phyloP scores from a whole-genome alignment of 2,329 filamentous ascomycete species.

The Ophiocordyceps sinensis region DNA sequence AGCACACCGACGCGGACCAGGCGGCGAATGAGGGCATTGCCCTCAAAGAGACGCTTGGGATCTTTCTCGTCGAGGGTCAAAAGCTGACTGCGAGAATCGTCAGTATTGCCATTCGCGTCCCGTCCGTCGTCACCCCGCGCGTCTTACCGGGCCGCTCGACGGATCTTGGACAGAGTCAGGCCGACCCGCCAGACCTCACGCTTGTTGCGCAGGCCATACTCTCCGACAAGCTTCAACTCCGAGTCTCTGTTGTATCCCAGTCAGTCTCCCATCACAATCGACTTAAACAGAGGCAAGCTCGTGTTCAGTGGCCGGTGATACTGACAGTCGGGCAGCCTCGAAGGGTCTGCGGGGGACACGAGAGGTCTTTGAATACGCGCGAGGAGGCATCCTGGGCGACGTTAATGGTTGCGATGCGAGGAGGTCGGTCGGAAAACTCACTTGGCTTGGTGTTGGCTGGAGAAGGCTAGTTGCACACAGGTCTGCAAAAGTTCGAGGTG shows the following conservation, averaged over 20 bases:
- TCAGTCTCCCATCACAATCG: slow-evolving; percentile 67
- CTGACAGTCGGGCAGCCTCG: slow-evolving; percentile 99
- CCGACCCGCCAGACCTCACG: slow-evolving; percentile 99
- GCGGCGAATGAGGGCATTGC: slow-evolving; percentile 99
- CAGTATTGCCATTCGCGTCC: slow-evolving; percentile 7
- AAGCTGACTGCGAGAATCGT: slow-evolving; percentile 60
- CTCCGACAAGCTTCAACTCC: slow-evolving; percentile 98
- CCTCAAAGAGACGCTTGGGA: slow-evolving; percentile 99
- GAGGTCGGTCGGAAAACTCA: slow-evolving; percentile 13
- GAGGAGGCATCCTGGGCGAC: slow-evolving; percentile 24
- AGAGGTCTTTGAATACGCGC: slow-evolving; percentile 96
- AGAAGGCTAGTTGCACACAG: slow-evolving; percentile 17
- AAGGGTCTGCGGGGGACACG: slow-evolving; percentile 97
- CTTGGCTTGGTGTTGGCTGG: slow-evolving; percentile 24
- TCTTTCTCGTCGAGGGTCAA: slow-evolving; percentile 99
- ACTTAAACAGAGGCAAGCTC: slow-evolving; percentile 97
- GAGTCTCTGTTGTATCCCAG: slow-evolving; percentile 64
- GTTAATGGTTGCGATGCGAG: slow-evolving; percentile 7
- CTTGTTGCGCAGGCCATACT: slow-evolving; percentile 99
- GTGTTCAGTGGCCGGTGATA: slow-evolving; percentile 91
- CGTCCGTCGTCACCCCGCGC: background rate
- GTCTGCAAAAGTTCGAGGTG: slow-evolving; percentile 15
- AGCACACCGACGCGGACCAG: slow-evolving; percentile 99
- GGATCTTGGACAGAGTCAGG: slow-evolving; percentile 99
- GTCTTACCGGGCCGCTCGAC: slow-evolving; percentile 95